Percentiles rank a stretch among this genome's conserved stretches.
Evolutionary conservation across 1,284 basidiomycete species (phyloP).

Genomic region (Ustilago trichophora): DNA sequence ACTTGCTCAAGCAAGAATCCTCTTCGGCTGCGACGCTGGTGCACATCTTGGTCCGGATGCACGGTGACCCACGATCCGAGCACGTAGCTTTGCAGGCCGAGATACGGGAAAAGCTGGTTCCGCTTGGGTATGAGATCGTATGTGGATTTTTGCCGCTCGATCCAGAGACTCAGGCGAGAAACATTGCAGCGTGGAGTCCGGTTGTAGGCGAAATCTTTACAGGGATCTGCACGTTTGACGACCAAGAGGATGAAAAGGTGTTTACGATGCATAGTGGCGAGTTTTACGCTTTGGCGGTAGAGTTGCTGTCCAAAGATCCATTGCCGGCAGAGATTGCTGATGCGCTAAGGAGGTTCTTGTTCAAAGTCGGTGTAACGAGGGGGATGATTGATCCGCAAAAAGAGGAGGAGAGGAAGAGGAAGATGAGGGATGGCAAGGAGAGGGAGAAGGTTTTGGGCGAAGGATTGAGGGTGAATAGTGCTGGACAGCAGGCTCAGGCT

Average conservation of each 20-base stretch:
- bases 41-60: conserved; percentile 90
- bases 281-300: conserved; percentile 63
- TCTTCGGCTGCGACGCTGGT: conserved; percentile 95
- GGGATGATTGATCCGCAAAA: conserved; percentile 45
- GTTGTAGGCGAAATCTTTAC: conserved; percentile 92
- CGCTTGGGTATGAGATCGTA: conserved; percentile 90
- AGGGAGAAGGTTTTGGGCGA: conserved; percentile 32
- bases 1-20: conserved; percentile 97
- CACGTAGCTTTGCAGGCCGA: conserved; percentile 83
- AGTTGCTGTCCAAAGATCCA: conserved; percentile 56
- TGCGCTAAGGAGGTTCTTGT: conserved; percentile 43
- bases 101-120: conserved; percentile 86
- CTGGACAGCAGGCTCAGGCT: no score
- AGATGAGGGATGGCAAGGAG: conserved; percentile 37
- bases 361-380: conserved; percentile 48
- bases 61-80: conserved; percentile 84
- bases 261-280: conserved; percentile 48
- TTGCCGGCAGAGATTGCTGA: conserved; percentile 45
- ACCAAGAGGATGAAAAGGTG: conserved; percentile 69
- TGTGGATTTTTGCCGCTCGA: conserved; percentile 90
- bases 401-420: conserved; percentile 29
- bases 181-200: conserved; percentile 96
- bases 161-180: conserved; percentile 89
- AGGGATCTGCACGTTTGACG: conserved; percentile 87
- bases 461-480: conserved; percentile 14